Percentiles rank a stretch among this genome's conserved stretches.
Conservation (phyloP, 2,329 filamentous ascomycete species). For the Xylaria multiplex region DNA sequence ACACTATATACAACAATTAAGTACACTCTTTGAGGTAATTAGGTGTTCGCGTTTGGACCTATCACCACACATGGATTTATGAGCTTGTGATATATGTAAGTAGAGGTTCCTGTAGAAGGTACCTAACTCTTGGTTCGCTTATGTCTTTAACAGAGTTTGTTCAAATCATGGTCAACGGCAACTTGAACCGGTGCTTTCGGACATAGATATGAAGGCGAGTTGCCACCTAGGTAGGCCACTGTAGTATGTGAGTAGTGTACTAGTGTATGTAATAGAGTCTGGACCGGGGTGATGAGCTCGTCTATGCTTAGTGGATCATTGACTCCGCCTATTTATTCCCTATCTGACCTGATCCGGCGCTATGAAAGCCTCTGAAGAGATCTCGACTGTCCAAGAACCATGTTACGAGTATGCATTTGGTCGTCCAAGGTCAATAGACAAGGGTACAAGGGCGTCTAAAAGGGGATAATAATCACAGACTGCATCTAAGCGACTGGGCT, state of each 20-base stretch:
- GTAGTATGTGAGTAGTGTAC: too few relatives aligned
- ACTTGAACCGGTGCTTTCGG: too few relatives aligned
- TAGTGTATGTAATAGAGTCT: background rate
- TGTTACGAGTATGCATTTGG: background rate
- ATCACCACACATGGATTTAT: too few relatives aligned
- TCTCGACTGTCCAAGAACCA: slow-evolving; percentile 2
- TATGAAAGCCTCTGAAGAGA: background rate
- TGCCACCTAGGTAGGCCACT: too few relatives aligned
- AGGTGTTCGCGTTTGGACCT: too few relatives aligned
- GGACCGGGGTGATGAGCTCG: slow-evolving; percentile 1
- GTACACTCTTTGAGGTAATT: too few relatives aligned
- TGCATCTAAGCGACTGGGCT: slow-evolving; percentile 2
- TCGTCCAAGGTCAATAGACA: background rate
- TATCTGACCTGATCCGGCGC: slow-evolving; percentile 12
- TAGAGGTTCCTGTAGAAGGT: slow-evolving; percentile 19
- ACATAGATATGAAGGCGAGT: too few relatives aligned
- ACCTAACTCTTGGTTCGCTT: slow-evolving; percentile 5
- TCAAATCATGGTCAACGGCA: too few relatives aligned
- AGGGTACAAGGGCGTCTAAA: slow-evolving; percentile 8
- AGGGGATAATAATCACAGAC: background rate
- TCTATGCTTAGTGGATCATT: background rate
- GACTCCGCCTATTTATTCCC: background rate
- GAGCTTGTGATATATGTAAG: background rate
- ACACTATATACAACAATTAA: too few relatives aligned
- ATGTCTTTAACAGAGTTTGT: background rate